Conservation (phyloP, 495 filamentous ascomycete genomes). For the Baudoinia panamericana region DNA sequence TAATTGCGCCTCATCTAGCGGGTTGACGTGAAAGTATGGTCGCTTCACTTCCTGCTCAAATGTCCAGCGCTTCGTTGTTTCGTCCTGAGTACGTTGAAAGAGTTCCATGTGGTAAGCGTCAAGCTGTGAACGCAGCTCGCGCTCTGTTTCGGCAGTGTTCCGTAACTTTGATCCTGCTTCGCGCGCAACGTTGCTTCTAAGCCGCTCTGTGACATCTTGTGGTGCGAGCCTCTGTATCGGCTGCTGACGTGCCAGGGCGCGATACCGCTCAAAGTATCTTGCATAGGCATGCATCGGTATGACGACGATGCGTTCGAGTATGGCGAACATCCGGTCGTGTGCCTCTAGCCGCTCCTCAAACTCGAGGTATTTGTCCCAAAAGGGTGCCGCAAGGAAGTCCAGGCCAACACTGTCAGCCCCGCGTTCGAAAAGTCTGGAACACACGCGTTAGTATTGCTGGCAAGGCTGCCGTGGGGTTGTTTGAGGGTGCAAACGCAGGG, state of each 20-base stretch:
- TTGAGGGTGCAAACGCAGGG: conserved; percentile 5
- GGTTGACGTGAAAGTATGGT: conserved; percentile 93
- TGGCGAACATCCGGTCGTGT: conserved; percentile 72
- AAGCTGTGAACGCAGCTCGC: conserved; percentile 64
- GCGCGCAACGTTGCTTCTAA: conserved; percentile 55
- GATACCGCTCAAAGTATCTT: conserved; percentile 86
- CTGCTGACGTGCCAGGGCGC: conserved; percentile 57
- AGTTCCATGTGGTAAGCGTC: conserved; percentile 69
- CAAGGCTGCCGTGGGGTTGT: not conserved
- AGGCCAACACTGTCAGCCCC: conserved; percentile 73
- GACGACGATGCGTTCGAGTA: conserved; percentile 72
- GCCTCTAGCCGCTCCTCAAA: conserved; percentile 85
- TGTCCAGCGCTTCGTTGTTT: conserved; percentile 88
- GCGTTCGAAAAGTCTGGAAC: conserved; percentile 76
- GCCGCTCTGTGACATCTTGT: conserved; percentile 51
- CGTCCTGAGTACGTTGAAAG: conserved; percentile 70
- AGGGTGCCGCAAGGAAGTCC: conserved; percentile 86
- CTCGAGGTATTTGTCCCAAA: conserved; percentile 98
- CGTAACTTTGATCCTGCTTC: conserved; percentile 38
- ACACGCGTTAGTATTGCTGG: conserved; percentile 5
- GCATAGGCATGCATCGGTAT: conserved; percentile 97
- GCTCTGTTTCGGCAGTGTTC: conserved; percentile 68
- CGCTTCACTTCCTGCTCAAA: conserved; percentile 92
- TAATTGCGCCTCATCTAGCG: conserved; percentile 74
- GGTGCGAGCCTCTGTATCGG: conserved; percentile 63